These are phyloP conservation scores for Exserohilum turcica DNA, from an alignment of 2,329 filamentous ascomycete species.

Conservation along the genomic window DNA sequence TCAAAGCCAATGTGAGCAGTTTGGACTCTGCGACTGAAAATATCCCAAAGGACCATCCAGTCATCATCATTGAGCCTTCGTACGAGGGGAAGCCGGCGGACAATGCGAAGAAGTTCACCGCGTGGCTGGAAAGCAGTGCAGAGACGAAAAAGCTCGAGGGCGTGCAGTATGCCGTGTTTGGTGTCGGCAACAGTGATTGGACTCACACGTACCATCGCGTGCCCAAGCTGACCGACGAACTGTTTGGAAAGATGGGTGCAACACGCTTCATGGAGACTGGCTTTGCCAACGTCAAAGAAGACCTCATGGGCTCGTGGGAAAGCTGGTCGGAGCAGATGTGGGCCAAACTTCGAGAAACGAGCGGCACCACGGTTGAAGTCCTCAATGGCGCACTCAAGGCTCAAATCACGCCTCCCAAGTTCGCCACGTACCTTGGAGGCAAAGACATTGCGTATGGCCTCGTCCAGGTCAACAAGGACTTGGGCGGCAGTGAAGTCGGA, in stretches of 20 bases:
- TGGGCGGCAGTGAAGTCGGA: conserved; percentile 8
- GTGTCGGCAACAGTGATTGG: conserved; percentile 66
- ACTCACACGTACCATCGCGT: conserved; percentile 67
- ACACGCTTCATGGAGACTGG: conserved; percentile 15
- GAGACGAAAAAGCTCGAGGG: conserved; percentile 55
- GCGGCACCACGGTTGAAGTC: conserved; percentile 7
- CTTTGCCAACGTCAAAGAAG: conserved; percentile 11
- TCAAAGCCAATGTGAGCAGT: conserved; percentile 43
- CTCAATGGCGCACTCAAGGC: conserved; percentile 5
- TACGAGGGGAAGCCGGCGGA: conserved; percentile 78
- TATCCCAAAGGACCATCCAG: conserved; percentile 64
- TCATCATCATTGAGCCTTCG: conserved; percentile 70
- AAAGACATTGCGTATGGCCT: conserved; percentile 16
- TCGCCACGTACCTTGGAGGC: conserved; percentile 11
- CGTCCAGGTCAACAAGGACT: conserved; percentile 31
- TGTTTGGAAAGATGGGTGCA: conserved; percentile 60
- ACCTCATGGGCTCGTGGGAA: conserved; percentile 11
- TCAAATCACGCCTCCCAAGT: conserved; percentile 6
- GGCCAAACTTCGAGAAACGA: conserved; percentile 5
- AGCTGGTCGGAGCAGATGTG: conserved; percentile 12
- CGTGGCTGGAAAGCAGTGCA: conserved; percentile 65
- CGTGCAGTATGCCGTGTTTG: conserved; percentile 71
- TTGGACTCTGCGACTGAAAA: conserved; percentile 67
- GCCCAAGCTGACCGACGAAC: conserved; percentile 65
- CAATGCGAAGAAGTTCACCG: conserved; percentile 71